A percentile compares a stretch with the other conserved stretches of the same genome.
phyloP scores from a whole-genome alignment of 2,329 filamentous ascomycete species.

The Fusarium sp. region DNA sequence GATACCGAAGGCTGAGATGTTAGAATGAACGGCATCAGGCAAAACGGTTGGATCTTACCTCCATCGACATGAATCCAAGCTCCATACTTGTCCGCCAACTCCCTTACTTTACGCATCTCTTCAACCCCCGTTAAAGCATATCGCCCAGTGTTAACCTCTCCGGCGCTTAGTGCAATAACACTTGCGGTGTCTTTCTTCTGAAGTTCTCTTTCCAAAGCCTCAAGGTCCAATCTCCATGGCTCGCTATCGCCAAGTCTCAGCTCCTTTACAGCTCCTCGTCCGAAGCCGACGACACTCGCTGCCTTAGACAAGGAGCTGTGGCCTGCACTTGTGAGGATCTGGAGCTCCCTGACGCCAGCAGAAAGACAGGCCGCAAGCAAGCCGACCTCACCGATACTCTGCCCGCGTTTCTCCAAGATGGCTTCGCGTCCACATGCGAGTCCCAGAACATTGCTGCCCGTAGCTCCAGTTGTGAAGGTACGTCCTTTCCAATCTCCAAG shows the following conservation, averaged over 20 bases:
- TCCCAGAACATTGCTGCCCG: slow-evolving; percentile 84
- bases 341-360: slow-evolving; percentile 73
- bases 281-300: slow-evolving; percentile 82
- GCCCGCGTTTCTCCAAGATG: slow-evolving; percentile 55
- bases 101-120: slow-evolving; percentile 71
- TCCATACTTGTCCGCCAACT: slow-evolving; percentile 74
- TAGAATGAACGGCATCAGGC: not conserved
- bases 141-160: slow-evolving; percentile 89
- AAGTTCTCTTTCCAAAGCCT: slow-evolving; percentile 69
- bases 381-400: slow-evolving; percentile 73
- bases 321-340: slow-evolving; percentile 81
- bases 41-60: slow-evolving; percentile 50
- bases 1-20: slow-evolving; percentile 77
- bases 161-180: slow-evolving; percentile 83
- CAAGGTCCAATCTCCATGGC: slow-evolving; percentile 76
- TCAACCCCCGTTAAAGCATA: slow-evolving; percentile 70
- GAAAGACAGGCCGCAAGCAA: slow-evolving; percentile 71
- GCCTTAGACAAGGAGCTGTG: slow-evolving; percentile 89
- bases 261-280: slow-evolving; percentile 72
- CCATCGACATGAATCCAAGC: slow-evolving; percentile 93
- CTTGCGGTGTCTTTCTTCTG: slow-evolving; percentile 63
- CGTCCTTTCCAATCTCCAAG: slow-evolving; percentile 68
- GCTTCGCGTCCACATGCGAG: slow-evolving; percentile 72
- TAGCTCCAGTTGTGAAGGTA: slow-evolving; percentile 69
- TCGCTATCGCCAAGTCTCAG: slow-evolving; percentile 61